A percentile compares a stretch with the other conserved stretches of the same genome.
Evolutionary conservation across 2,329 filamentous ascomycete species (phyloP).

Genomic region (Aplosporella prunicola): DNA sequence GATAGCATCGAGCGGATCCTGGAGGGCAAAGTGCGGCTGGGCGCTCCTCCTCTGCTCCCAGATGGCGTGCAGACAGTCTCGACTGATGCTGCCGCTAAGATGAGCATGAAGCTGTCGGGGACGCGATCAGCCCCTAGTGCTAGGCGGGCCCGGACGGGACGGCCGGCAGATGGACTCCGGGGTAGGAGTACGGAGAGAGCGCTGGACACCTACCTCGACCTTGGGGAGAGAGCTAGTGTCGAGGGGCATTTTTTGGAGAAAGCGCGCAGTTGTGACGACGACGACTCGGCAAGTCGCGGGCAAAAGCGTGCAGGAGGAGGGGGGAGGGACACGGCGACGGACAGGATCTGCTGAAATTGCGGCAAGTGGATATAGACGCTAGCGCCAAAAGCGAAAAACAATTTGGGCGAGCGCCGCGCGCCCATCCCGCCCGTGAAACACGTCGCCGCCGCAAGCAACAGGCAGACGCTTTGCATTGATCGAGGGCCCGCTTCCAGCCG

Average conservation of each 20-base stretch:
- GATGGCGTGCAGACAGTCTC: constrained; percentile 62
- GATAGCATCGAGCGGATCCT: constrained; percentile 62
- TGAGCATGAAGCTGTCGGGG: constrained; percentile 63
- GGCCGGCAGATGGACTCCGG: constrained; percentile 1
- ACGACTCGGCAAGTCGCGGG: too few relatives aligned
- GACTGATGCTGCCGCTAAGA: constrained; percentile 67
- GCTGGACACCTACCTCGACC: constrained; percentile 28
- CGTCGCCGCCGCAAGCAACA: too few relatives aligned
- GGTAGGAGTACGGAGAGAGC: constrained; percentile 6
- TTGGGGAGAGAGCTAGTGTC: constrained; percentile 34
- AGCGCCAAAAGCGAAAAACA: too few relatives aligned
- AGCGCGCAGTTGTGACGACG: too few relatives aligned
- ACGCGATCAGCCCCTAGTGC: constrained; percentile 17
- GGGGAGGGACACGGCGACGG: too few relatives aligned
- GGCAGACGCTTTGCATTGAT: too few relatives aligned
- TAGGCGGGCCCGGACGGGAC: constrained; percentile 13
- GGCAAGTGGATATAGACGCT: too few relatives aligned
- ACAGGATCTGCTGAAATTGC: too few relatives aligned
- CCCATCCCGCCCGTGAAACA: too few relatives aligned
- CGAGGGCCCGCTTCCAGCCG: too few relatives aligned
- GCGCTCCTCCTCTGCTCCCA: constrained; percentile 52
- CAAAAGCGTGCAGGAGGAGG: too few relatives aligned
- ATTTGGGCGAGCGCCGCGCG: too few relatives aligned
- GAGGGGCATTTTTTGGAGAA: constrained; percentile 1
- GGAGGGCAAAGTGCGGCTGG: constrained; percentile 44